Percentiles rank a stretch among this genome's conserved stretches.
These are phyloP conservation scores for Podaxis pistillaris DNA, from an alignment of 768 basidiomycete species.

Conservation along the genomic window DNA sequence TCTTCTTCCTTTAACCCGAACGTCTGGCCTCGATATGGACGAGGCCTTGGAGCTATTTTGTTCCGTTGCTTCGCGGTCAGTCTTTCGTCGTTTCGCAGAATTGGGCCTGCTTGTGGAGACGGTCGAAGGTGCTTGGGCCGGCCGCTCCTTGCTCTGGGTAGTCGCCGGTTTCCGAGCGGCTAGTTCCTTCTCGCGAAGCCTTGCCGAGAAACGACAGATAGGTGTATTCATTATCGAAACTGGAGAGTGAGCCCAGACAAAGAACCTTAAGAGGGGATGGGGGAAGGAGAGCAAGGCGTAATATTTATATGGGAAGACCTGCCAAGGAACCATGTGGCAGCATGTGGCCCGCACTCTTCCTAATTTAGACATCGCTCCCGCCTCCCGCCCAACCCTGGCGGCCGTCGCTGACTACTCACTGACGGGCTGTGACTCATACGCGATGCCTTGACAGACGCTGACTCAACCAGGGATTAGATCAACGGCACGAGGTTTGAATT, in stretches of 20 bases:
- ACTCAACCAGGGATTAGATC: neutral
- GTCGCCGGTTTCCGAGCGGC: neutral
- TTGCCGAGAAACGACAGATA: neutral
- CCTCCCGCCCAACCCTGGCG: neutral
- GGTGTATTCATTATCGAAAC: neutral
- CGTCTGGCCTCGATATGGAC: neutral
- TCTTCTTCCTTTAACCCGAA: conserved; percentile 19
- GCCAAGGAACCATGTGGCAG: neutral
- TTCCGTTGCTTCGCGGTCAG: neutral
- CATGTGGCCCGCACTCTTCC: neutral
- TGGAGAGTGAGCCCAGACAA: neutral
- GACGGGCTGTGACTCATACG: neutral
- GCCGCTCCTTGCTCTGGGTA: conserved; percentile 1
- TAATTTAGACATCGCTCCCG: neutral
- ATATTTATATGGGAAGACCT: neutral
- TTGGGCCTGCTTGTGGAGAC: neutral
- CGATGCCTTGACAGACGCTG: neutral
- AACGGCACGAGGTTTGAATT: too few species aligned
- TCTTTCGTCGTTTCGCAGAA: conserved; percentile 3
- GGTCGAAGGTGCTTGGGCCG: neutral
- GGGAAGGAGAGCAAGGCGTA: neutral
- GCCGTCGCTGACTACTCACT: neutral
- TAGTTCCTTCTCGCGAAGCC: neutral
- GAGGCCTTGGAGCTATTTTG: neutral
- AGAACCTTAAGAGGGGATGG: neutral